Base-by-base conservation (phyloP, 2,329 filamentous ascomycete genomes). In the Amesomyces nigricolor region DNA sequence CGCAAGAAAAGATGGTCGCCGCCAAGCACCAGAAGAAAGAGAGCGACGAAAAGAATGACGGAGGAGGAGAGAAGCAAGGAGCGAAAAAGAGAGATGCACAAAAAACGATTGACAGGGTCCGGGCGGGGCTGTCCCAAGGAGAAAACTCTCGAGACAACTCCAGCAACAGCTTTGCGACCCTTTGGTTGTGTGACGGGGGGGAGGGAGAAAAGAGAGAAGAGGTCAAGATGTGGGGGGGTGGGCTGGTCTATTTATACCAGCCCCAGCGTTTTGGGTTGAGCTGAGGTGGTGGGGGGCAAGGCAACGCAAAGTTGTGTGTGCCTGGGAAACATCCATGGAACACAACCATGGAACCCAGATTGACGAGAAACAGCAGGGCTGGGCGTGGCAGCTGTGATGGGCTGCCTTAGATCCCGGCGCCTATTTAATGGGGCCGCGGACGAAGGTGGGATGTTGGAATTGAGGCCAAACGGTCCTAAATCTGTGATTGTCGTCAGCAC, bases 91-190 rank as follows among this genome's bases (percentile, higher is more conserved):
- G 66, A 61, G 64, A 63, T 63, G 63, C 67, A 67, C 65, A 69
- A 66, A 65, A 73, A 26, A 65, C 61, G 71, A 75, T 74, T 74
- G 74, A 74, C 74, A 64, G 75, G 77, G 78, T 74, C 75, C 79
- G 78, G 78, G 79, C 72, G 76, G 74, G 73, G 77, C 72, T 73
- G 73, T 73, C 71, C 68, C 66, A 75, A 71, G 72, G 73, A 77
- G 73, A 53, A 39, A 51, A 58, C 44, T 56, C 58, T 68, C 73
- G 74, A 75, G 75, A 77, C 73, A 76, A 61, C 68, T 73, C 75
- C 75, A 73, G 66, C 71, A 68, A 70, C 53, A 72, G 69, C 71
- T 82, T 82, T 82, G 80, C 79, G 78, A 77, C 79, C 79, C 78
- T 73, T 72, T 72, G 72, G 69, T 73, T 75, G 73, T 73, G 77